phyloP scores from a whole-genome alignment of 306 rosid species.

The Ormosia emarginata region DNA sequence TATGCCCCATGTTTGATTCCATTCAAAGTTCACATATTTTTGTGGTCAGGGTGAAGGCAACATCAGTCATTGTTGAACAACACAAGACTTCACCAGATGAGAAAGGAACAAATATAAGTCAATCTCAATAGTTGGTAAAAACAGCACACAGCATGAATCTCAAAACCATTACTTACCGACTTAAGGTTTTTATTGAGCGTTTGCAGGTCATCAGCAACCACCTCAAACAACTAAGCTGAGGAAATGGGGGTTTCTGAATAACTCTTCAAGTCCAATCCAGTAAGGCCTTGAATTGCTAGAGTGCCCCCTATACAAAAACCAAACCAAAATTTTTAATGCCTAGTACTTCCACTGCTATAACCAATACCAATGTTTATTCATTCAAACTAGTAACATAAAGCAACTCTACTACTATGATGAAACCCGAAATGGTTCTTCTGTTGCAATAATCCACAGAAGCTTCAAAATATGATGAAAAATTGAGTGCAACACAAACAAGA shows the following conservation, averaged over 20 bases:
- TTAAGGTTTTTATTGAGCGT: slow-evolving; percentile 81
- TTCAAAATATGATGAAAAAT: slow-evolving; percentile 12
- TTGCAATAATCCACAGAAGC: background rate
- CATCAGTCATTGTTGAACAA: background rate
- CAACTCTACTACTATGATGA: slow-evolving; percentile 2
- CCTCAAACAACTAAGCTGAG: slow-evolving; percentile 62
- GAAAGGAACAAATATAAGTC: background rate
- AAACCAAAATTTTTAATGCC: slow-evolving; percentile 12
- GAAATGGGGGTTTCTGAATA: slow-evolving; percentile 50
- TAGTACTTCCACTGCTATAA: background rate
- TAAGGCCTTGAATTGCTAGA: slow-evolving; percentile 50
- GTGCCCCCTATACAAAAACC: slow-evolving; percentile 41
- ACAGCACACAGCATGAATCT: background rate
- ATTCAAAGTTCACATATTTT: background rate
- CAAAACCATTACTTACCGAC: slow-evolving; percentile 50
- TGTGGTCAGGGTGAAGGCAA: background rate
- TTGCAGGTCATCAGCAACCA: slow-evolving; percentile 77
- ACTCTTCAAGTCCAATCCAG: slow-evolving; percentile 53
- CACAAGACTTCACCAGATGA: background rate
- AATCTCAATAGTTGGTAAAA: background rate
- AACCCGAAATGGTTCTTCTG: too few species aligned
- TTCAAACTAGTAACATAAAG: slow-evolving; percentile 9
- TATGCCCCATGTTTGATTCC: background rate
- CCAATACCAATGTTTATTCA: background rate
- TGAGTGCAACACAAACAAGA: background rate